phyloP scores from a whole-genome alignment of 371 early-diverging fungal species.

The Catenaria anguillulae region DNA sequence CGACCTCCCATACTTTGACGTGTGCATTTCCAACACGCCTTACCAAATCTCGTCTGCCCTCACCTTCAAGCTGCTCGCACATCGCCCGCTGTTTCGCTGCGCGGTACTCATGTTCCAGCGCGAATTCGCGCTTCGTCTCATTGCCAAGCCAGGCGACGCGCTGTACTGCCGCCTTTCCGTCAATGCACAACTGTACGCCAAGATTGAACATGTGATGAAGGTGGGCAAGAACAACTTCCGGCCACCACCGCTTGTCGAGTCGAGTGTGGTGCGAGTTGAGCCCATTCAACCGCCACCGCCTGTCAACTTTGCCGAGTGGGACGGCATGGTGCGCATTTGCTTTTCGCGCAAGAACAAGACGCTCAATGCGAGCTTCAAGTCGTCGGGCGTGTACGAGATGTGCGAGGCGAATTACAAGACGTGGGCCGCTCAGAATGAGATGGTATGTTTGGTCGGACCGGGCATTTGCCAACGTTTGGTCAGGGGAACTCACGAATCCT shows the following conservation, averaged over 20 bases:
- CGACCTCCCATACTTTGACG: slow-evolving; percentile 96
- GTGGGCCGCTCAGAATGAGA: slow-evolving; percentile 56
- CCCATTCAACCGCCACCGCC: slow-evolving; percentile 88
- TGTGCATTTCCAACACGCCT: slow-evolving; percentile 98
- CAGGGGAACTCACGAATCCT: too few species aligned
- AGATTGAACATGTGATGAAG: slow-evolving; percentile 96
- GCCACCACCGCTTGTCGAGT: slow-evolving; percentile 98
- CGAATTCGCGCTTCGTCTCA: slow-evolving; percentile 97
- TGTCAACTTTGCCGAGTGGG: slow-evolving; percentile 93
- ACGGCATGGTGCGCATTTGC: slow-evolving; percentile 86
- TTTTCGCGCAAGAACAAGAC: slow-evolving; percentile 98
- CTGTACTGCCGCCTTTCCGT: slow-evolving; percentile 94
- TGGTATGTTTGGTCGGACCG: too few species aligned
- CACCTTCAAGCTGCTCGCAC: slow-evolving; percentile 90
- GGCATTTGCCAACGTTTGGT: too few species aligned
- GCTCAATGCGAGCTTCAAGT: slow-evolving; percentile 80
- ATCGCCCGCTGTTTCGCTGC: slow-evolving; percentile 80
- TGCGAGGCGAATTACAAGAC: slow-evolving; percentile 90
- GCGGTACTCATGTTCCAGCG: slow-evolving; percentile 99
- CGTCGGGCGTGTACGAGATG: slow-evolving; percentile 65
- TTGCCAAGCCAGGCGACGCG: slow-evolving; percentile 87
- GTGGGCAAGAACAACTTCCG: slow-evolving; percentile 96
- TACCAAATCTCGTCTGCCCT: slow-evolving; percentile 98
- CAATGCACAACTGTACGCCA: slow-evolving; percentile 92
- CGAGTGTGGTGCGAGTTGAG: slow-evolving; percentile 89